Evolutionary conservation across 345 rosid species (phyloP).

Genomic region (Gossypium raimondii): DNA sequence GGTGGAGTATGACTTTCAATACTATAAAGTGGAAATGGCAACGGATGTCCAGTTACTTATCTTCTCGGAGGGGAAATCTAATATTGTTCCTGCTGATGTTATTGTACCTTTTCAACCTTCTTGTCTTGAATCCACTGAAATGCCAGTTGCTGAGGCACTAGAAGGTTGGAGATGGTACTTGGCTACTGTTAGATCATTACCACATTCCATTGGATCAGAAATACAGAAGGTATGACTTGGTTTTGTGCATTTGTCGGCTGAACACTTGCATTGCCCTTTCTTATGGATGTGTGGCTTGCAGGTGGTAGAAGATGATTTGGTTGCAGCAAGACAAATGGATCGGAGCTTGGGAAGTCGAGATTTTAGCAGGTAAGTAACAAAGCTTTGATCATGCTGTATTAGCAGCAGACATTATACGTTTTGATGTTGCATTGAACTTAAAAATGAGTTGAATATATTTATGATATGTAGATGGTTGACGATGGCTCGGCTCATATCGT

Average conservation of each 20-base stretch:
- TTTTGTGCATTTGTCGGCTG: no score
- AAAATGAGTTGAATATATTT: neutral
- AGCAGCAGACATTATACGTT: no score
- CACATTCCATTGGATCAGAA: conserved; percentile 66
- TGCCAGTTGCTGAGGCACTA: conserved; percentile 37
- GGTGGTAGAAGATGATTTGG: conserved; percentile 82
- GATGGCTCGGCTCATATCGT: conserved; percentile 76
- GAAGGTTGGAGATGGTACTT: conserved; percentile 91
- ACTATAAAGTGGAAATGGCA: conserved; percentile 80
- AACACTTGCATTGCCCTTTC: neutral
- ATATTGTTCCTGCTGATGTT: conserved; percentile 77
- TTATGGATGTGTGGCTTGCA: conserved; percentile 17
- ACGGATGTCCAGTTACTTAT: conserved; percentile 77
- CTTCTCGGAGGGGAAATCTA: conserved; percentile 81
- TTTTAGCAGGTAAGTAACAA: conserved; percentile 62
- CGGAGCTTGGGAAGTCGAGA: conserved; percentile 71
- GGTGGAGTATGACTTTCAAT: conserved; percentile 87
- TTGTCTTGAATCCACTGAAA: conserved; percentile 33
- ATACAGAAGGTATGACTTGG: conserved; percentile 61
- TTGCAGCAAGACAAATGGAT: conserved; percentile 72
- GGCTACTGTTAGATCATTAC: conserved; percentile 61
- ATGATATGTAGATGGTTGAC: conserved; percentile 57
- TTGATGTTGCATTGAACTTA: no score
- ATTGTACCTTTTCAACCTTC: conserved; percentile 78
- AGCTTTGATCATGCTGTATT: neutral